phyloP scores from a whole-genome alignment of 176 grass and related monocot species.

The Oryza longistaminata region DNA sequence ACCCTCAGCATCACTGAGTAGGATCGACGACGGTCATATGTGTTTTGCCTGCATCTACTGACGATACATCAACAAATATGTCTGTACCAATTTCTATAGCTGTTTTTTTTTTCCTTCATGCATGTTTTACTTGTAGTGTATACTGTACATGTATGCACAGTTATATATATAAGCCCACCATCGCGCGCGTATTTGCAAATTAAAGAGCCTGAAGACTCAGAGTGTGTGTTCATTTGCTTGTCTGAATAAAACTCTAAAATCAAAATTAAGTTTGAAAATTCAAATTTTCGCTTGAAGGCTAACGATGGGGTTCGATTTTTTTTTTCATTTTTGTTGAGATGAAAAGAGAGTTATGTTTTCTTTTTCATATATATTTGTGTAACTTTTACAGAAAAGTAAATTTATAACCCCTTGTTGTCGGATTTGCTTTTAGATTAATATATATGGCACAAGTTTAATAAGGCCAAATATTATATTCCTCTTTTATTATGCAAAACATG shows the following conservation, averaged over 20 bases:
- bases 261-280: no score
- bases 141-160: neutral
- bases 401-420: no score
- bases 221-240: neutral
- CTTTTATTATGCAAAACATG: no score
- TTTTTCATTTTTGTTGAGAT: neutral
- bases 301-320: no score
- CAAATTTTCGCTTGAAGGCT: no score
- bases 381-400: no score
- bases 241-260: neutral
- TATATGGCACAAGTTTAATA: no score
- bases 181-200: neutral
- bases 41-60: neutral
- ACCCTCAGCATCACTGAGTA: conserved; percentile 59
- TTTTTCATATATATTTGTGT: neutral
- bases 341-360: neutral
- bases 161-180: neutral
- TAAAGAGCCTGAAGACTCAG: neutral
- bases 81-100: neutral
- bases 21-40: neutral
- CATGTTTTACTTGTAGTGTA: neutral
- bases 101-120: neutral
- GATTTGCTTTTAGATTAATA: no score
- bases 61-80: neutral
- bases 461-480: no score